Evolutionary conservation across 345 rosid species (phyloP), one percentile per base, ranked within the genome.

Genomic region (Linum lewisii): DNA sequence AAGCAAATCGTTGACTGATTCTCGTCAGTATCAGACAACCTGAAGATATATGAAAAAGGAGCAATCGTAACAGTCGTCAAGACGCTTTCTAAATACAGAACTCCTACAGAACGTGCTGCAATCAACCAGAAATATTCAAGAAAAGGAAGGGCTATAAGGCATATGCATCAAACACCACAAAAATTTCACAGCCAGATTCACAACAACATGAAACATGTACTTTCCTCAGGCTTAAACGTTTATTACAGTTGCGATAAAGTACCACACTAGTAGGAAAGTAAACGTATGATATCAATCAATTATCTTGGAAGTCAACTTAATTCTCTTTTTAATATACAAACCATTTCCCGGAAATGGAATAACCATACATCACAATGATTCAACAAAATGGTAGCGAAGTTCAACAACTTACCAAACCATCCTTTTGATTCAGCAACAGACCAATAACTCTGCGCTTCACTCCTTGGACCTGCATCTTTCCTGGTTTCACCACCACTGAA

Each of bases 361-460:
- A 26, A 26, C 32, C 32, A 26, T 26, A 29, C 34, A 29, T 1
- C 34, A 29, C 34, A 29, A 29, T 0, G 47, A 42, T 42, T 42
- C 47, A 42, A 52, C 20, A 64, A 24, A 44, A n/a, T 9, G 23
- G 47, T 16, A 22, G 60, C 60, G 36, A 62, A 64, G 61, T 34
- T 60, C 16, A 56, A 7, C 24, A 60, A 78, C 97, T 81, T 72
- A 93, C 99, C 95, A 58, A 93, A 93, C 99, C 99, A 93, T 75
- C 81, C 85, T 79, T 85, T 76, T 15, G 91, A 83, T 68, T 93
- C 99, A 60, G 97, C 95, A 68, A 87, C 94, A 66, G 88, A 60
- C 99, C 99, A 93, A 67, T 89, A 93, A 74, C 99, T 89, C 88
- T 89, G 99, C 18, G 91, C 99, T 79, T 93, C 99, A 53, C 99